phyloP scores from a whole-genome alignment of 2,329 filamentous ascomycete species.

The Aspergillus vadensis region DNA sequence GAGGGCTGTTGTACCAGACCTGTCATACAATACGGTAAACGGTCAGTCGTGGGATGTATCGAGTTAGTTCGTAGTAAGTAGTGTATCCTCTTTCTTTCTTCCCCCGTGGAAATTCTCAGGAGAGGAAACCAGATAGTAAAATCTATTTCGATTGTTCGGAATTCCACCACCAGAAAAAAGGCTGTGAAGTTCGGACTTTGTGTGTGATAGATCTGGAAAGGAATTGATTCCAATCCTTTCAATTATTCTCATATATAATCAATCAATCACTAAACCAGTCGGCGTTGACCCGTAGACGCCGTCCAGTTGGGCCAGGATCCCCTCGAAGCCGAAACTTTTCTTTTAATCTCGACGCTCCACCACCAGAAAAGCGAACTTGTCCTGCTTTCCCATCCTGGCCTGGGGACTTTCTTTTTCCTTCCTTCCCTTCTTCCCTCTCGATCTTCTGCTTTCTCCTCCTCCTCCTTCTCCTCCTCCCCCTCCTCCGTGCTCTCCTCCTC shows the following conservation, averaged over 20 bases:
- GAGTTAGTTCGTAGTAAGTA: background rate
- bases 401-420: slow-evolving; percentile 29
- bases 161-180: too few species aligned
- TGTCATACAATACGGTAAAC: slow-evolving; percentile 11
- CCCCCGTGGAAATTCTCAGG: background rate
- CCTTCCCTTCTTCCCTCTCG: slow-evolving; percentile 31
- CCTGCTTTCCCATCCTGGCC: slow-evolving; percentile 21
- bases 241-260: too few species aligned
- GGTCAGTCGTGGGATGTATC: slow-evolving; percentile 1
- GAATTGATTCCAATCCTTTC: too few species aligned
- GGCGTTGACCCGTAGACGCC: slow-evolving; percentile 7
- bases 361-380: slow-evolving; percentile 20
- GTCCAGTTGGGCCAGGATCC: slow-evolving; percentile 23
- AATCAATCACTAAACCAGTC: background rate
- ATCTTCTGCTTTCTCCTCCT: slow-evolving; percentile 25
- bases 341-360: slow-evolving; percentile 35
- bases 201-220: too few species aligned
- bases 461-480: slow-evolving; percentile 15
- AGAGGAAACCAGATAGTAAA: background rate
- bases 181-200: too few species aligned
- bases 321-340: slow-evolving; percentile 24
- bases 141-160: too few species aligned
- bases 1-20: background rate
- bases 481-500: slow-evolving; percentile 13
- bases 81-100: background rate